Evolutionary conservation across 371 early-diverging fungal genomes (phyloP).

Genomic region (Umbelopsis sp.): DNA sequence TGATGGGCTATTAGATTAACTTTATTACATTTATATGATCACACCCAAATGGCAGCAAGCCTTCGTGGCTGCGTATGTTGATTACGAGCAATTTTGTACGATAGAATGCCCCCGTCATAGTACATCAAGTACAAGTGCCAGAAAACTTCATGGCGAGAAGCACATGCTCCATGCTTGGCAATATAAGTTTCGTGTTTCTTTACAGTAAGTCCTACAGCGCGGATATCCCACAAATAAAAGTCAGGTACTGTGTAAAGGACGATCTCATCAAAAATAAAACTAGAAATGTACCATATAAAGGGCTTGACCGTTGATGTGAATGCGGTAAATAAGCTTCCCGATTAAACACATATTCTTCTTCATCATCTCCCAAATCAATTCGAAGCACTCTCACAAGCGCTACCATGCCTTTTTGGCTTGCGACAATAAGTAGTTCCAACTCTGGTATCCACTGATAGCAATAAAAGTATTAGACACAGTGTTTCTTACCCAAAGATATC

Average conservation of each 20-base stretch:
- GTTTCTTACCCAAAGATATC: no score
- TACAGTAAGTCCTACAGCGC: neutral
- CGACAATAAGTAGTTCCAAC: slow-evolving; percentile 40
- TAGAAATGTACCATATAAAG: slow-evolving; percentile 43
- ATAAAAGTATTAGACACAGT: neutral
- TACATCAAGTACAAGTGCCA: slow-evolving; percentile 45
- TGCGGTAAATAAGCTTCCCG: slow-evolving; percentile 43
- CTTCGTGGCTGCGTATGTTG: slow-evolving; percentile 5
- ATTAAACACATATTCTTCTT: slow-evolving; percentile 42
- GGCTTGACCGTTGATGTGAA: slow-evolving; percentile 32
- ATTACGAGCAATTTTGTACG: slow-evolving; percentile 39
- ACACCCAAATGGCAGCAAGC: slow-evolving; percentile 6
- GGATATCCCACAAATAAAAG: neutral
- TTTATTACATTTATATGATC: neutral
- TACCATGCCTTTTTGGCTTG: slow-evolving; percentile 52
- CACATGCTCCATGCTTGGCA: slow-evolving; percentile 28
- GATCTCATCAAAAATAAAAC: neutral
- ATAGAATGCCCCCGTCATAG: slow-evolving; percentile 36
- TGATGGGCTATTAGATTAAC: neutral
- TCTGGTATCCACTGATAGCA: slow-evolving; percentile 42
- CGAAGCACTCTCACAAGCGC: slow-evolving; percentile 43
- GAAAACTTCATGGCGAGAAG: slow-evolving; percentile 20
- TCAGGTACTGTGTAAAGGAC: neutral
- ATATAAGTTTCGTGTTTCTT: slow-evolving; percentile 21
- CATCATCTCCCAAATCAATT: slow-evolving; percentile 34